Percentiles rank a stretch among this genome's conserved stretches.
Conservation (phyloP, 768 basidiomycete species). For the Rhodotorula taiwanensis region DNA sequence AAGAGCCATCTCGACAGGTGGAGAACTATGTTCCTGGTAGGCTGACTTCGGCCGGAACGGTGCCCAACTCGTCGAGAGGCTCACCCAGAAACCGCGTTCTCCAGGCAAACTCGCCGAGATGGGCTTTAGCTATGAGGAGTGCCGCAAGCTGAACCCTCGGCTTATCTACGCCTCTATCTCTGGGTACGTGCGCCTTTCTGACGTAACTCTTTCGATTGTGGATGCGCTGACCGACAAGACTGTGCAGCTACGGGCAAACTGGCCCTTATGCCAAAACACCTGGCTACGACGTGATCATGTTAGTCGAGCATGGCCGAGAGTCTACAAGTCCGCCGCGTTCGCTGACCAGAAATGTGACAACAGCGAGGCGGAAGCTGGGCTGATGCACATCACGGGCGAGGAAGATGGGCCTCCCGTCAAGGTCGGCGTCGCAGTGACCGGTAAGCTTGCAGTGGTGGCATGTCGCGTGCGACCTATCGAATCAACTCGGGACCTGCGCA, state of each 20-base stretch:
- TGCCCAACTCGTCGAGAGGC: neutral
- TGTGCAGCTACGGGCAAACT: conserved; percentile 67
- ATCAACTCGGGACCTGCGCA: too few species aligned
- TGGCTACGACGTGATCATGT: conserved; percentile 48
- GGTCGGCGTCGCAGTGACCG: conserved; percentile 90
- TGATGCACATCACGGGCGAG: conserved; percentile 65
- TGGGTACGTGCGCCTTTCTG: conserved; percentile 50
- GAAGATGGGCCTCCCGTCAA: conserved; percentile 76
- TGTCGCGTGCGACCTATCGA: too few species aligned
- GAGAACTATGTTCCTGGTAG: conserved; percentile 37
- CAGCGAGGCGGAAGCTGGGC: conserved; percentile 76
- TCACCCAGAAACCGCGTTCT: neutral
- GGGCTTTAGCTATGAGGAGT: conserved; percentile 80
- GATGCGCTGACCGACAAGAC: neutral
- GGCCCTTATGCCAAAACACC: conserved; percentile 77
- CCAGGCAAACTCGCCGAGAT: conserved; percentile 67
- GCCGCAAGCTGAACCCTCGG: conserved; percentile 64
- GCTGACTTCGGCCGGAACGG: neutral
- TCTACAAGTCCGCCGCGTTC: too few species aligned
- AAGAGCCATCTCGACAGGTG: neutral
- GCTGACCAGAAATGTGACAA: conserved; percentile 43
- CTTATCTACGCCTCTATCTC: conserved; percentile 86
- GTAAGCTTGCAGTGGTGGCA: too few species aligned
- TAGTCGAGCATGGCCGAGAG: too few species aligned
- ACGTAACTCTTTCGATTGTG: conserved; percentile 1